Percentiles rank a stretch among this genome's conserved stretches.
Evolutionary conservation across 139 green algal species (phyloP).

Genomic region (Klebsormidium nitens): DNA sequence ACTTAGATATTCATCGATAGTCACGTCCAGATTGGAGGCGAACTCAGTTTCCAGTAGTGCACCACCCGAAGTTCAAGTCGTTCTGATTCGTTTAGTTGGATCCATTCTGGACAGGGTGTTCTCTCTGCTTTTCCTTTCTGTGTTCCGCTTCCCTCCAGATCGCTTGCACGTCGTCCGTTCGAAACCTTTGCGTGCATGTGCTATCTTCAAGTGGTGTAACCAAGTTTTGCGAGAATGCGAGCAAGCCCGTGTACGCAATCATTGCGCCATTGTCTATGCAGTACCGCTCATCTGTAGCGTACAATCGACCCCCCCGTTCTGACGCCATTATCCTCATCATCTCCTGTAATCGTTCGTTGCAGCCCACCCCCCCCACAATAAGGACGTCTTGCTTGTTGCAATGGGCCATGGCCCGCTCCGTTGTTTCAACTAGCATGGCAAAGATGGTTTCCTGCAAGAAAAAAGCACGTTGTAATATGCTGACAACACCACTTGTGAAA

Average conservation of each 20-base stretch:
- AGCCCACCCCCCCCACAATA: constrained; percentile 87
- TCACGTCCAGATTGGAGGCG: too few relatives aligned
- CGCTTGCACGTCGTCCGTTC: constrained; percentile 76
- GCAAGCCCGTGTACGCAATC: constrained; percentile 85
- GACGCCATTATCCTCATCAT: constrained; percentile 66
- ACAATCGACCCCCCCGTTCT: constrained; percentile 65
- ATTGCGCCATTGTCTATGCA: constrained; percentile 95
- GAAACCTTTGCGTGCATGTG: constrained; percentile 75
- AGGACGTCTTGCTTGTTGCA: constrained; percentile 67
- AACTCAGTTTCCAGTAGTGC: too few relatives aligned
- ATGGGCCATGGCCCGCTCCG: constrained; percentile 87
- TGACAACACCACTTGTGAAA: too few relatives aligned
- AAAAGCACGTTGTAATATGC: constrained; percentile 6
- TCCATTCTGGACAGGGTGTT: too few relatives aligned
- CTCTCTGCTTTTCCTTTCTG: too few relatives aligned
- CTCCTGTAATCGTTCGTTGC: constrained; percentile 78
- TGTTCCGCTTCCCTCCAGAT: constrained; percentile 61
- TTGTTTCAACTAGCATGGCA: constrained; percentile 92
- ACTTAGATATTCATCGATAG: too few relatives aligned
- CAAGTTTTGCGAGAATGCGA: constrained; percentile 57
- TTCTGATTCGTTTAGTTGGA: too few relatives aligned
- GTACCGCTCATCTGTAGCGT: constrained; percentile 69
- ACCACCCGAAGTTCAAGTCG: too few relatives aligned
- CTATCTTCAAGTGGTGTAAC: constrained; percentile 52
- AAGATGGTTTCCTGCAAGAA: constrained; percentile 82